Evolutionary conservation across 225 moss, liverwort and hornwort species (phyloP), one percentile per base, ranked within the genome.

Genomic region (Climacium dendroides): DNA sequence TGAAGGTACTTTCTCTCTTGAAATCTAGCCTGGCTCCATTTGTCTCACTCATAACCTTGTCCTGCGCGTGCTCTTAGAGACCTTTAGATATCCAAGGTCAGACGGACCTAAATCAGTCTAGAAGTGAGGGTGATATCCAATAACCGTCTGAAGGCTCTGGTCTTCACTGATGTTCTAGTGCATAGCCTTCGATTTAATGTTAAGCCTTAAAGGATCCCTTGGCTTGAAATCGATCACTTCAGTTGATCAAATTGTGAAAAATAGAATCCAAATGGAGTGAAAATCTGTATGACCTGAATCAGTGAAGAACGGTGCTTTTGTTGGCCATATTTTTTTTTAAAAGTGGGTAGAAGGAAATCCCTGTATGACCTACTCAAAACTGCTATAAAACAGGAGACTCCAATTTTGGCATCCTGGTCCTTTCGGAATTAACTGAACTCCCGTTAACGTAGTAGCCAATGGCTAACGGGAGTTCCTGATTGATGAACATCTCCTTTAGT

Each of bases 1-100:
- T 99, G 90, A 99, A 99, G 97, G 98, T 97, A 60, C 11, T 34
- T 69, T 74, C 72, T 80, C 79, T 57, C 53, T 55, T 48, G 52
- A 84, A 64, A 72, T 66, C 11, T 69, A 28, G 15, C 80, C 45
- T 80, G 52, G 22, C 30, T 84, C 34, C 57, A 50, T 48, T 60
- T 64, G 43, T 89, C 74, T 63, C 58, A 35, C 48, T 45, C 81
- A 20, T 32, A 62, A 34, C 57, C 23, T 47, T 32, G 32, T 22
- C 43, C 48, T 22, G 19, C 32, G 62, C 34, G 19, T 14, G 7
- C 25, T 30, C 20, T 61, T 43, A 80, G 61, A 58, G 78, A 55
- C 5, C 58, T 78, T 61, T 54, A 35, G 14, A 41, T 77, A 77
- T n/a, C 25, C 37, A 55, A 55, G 25, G 55, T 55, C n/a, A n/a